Evolutionary conservation across 805 yeast genomes (phyloP), one percentile per base, ranked within the genome.

Genomic region (Zygoascus flipseniorum): DNA sequence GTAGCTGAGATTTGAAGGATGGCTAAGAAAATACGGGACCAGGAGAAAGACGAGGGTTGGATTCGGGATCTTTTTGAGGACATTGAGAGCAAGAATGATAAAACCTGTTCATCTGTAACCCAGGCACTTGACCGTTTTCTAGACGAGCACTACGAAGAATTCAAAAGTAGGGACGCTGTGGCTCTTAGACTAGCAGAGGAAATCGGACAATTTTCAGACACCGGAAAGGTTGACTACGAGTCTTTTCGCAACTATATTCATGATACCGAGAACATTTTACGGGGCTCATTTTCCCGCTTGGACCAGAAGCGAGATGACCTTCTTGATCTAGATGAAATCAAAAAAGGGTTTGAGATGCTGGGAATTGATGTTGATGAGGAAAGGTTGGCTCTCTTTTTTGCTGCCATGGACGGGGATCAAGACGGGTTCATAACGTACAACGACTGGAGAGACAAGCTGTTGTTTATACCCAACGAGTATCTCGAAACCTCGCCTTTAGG

Each of bases 371-470:
- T 87, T 11, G 74, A 79, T 2, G 72, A 72, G 11, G 66, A 73
- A 13, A 79, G 79, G 57, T 71, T 85, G 41, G 80, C 80, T 53
- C 67, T 69, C 6, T 72, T 88, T 55, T 83, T 84, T 72, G 64
- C 72, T 37, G 76, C 73, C 54, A 56, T 83, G 48, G 89, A 82
- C 65, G 68, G 67, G 39, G 74, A 80, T 55, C 70, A 76, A 47
- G 80, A 78, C 53, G 92, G 93, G 1, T 79, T 74, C 59, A 82
- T 92, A 44, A 82, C 93, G 0, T 87, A 80, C 63, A 89, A 89
- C 51, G 92, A 92, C 61, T 93, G 95, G 79, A 75, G 95, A 58
- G 86, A 86, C 60, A 86, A 87, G 49, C 70, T 92, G 28, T 67
- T 90, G 50, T 79, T 92, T 60, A 83, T 93, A 71, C 99, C 99